phyloP scores from a whole-genome alignment of 1,139 yeast genomes.

The Zygosaccharomyces pseudobailii region DNA sequence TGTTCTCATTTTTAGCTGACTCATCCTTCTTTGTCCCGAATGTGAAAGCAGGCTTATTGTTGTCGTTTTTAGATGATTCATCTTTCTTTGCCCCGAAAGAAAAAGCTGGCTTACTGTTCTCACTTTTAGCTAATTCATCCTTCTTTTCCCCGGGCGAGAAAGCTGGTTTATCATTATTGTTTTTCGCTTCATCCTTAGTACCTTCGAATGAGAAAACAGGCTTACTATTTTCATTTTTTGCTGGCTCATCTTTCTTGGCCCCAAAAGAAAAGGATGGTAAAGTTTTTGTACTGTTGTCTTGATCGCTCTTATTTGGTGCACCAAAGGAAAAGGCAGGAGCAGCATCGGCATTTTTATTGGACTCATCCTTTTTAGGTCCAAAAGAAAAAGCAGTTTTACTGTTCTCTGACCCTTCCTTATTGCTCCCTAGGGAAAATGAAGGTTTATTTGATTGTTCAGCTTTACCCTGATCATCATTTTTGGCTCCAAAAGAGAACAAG shows the following conservation, averaged over 20 bases:
- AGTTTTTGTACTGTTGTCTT: constrained; percentile 4
- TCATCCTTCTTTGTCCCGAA: constrained; percentile 28
- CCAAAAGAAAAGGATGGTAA: constrained; percentile 33
- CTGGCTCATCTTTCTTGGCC: constrained; percentile 10
- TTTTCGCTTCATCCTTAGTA: constrained; percentile 25
- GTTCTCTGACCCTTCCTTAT: constrained; percentile 1
- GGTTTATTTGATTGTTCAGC: constrained; percentile 14
- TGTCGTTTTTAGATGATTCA: constrained; percentile 1
- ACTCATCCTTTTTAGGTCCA: constrained; percentile 25
- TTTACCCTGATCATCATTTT: constrained; percentile 24
- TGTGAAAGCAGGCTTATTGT: constrained; percentile 22
- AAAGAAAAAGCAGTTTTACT: constrained; percentile 12
- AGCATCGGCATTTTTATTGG: constrained; percentile 14
- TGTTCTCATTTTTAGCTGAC: constrained; percentile 18
- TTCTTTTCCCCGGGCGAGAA: constrained; percentile 27
- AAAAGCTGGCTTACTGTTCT: constrained; percentile 21
- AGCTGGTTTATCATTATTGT: constrained; percentile 22
- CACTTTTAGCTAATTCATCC: constrained; percentile 23
- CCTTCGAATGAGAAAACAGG: constrained; percentile 25
- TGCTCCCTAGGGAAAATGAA: constrained; percentile 31
- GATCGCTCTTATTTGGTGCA: constrained; percentile 27
- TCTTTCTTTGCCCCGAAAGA: constrained; percentile 30
- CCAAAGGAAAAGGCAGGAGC: too few species aligned
- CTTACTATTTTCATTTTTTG: constrained; percentile 11
- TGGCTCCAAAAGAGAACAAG: constrained; percentile 22